phyloP scores from a whole-genome alignment of 179 eudicot species.

The Drosera spatulata region DNA sequence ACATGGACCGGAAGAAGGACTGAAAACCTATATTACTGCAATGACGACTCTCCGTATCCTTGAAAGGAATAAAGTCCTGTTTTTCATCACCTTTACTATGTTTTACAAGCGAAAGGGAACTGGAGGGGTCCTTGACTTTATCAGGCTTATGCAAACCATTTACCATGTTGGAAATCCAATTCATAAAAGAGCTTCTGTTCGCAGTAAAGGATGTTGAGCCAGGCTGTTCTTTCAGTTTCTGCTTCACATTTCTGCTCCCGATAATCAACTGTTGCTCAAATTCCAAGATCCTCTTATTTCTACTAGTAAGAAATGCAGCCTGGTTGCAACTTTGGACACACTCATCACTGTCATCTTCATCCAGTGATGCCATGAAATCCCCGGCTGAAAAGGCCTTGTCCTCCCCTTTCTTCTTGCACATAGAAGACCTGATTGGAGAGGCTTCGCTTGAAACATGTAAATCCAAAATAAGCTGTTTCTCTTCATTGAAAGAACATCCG shows the following conservation, averaged over 20 bases:
- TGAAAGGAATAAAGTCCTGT: constrained; percentile 4
- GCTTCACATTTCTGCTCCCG: constrained; percentile 37
- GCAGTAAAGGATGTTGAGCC: constrained; percentile 15
- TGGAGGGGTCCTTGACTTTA: constrained; percentile 17
- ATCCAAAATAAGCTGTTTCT: constrained; percentile 9
- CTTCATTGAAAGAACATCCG: background rate
- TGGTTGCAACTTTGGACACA: constrained; percentile 57
- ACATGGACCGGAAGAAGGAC: constrained; percentile 32
- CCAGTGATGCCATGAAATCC: constrained; percentile 11
- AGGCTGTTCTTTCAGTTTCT: constrained; percentile 15
- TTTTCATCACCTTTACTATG: constrained; percentile 4
- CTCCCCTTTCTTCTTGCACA: constrained; percentile 28
- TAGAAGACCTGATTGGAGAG: constrained; percentile 13
- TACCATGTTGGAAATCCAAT: constrained; percentile 63
- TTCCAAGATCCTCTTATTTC: constrained; percentile 16
- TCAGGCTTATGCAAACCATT: constrained; percentile 24
- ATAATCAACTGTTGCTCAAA: constrained; percentile 17
- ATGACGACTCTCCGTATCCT: constrained; percentile 5
- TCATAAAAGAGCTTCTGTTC: constrained; percentile 44
- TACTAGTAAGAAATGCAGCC: constrained; percentile 17
- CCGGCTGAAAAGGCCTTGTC: constrained; percentile 27
- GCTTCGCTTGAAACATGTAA: constrained; percentile 11
- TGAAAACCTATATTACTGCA: constrained; percentile 31
- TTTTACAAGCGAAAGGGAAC: constrained; percentile 16
- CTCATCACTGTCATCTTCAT: constrained; percentile 32